Evolutionary conservation across 164 flowering plant genomes (phyloP).

Genomic region (Sextonia rubra): DNA sequence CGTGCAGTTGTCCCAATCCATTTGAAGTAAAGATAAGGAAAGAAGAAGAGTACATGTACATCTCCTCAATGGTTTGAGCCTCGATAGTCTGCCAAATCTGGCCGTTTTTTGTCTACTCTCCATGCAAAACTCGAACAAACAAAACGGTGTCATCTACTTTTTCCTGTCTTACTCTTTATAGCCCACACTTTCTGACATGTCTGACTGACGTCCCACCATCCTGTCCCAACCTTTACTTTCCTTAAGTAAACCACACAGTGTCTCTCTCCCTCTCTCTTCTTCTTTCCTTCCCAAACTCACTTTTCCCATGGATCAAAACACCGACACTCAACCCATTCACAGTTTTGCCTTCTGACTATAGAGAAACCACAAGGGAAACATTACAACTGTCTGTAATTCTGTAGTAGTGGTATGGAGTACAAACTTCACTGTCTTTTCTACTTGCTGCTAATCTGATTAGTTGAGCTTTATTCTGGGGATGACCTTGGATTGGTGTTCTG

Average conservation of each 20-base stretch:
- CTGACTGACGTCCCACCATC: slow-evolving; percentile 8
- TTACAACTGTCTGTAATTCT: background rate
- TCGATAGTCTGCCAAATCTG: no score
- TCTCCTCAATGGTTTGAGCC: no score
- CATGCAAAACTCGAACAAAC: background rate
- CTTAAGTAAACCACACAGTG: slow-evolving; percentile 2
- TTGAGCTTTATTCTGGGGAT: background rate
- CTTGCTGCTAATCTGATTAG: background rate
- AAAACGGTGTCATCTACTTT: background rate
- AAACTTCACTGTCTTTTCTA: background rate
- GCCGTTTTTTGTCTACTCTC: background rate
- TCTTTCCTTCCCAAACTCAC: background rate
- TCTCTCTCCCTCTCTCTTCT: background rate
- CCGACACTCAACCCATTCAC: background rate
- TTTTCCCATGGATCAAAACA: background rate
- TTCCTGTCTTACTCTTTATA: background rate
- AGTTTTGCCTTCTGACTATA: background rate
- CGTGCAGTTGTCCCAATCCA: background rate
- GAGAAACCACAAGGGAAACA: background rate
- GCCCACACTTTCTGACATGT: slow-evolving; percentile 1
- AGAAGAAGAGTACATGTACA: background rate
- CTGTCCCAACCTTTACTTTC: background rate
- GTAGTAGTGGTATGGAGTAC: background rate
- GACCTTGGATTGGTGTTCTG: background rate
- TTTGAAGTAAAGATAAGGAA: background rate